phyloP scores from a whole-genome alignment of 192 early-diverging fungal genomes.

The Linnemannia zychae region DNA sequence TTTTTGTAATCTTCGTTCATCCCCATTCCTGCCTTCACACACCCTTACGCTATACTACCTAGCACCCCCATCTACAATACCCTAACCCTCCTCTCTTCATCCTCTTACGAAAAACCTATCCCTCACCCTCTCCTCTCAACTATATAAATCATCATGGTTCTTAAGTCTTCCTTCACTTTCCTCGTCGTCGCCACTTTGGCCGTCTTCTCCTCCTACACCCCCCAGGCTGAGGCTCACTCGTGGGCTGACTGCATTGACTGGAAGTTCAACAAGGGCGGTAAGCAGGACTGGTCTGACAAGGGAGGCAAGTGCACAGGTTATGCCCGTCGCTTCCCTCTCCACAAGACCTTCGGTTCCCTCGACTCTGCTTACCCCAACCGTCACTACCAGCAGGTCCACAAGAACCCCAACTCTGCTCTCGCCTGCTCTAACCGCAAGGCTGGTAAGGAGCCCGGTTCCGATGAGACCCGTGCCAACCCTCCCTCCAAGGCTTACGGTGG shows the following conservation, averaged over 20 bases:
- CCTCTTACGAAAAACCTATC: conserved; percentile 2
- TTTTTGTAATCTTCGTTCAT: conserved; percentile 20
- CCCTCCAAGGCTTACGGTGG: conserved; percentile 32
- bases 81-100: background rate
- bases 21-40: conserved; percentile 12
- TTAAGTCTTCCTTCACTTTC: conserved; percentile 45
- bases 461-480: conserved; percentile 52
- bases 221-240: conserved; percentile 51
- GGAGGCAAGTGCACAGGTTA: conserved; percentile 42
- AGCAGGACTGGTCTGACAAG: conserved; percentile 35
- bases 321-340: conserved; percentile 50
- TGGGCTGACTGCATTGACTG: conserved; percentile 55
- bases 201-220: conserved; percentile 28
- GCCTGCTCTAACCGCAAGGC: conserved; percentile 41
- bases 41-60: conserved; percentile 18
- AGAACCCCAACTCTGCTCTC: conserved; percentile 23
- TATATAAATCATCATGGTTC: conserved; percentile 37
- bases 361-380: conserved; percentile 37
- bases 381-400: conserved; percentile 41
- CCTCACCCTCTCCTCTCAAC: background rate
- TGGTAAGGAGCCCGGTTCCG: conserved; percentile 34
- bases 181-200: conserved; percentile 49
- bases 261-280: conserved; percentile 41
- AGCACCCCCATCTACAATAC: conserved; percentile 5
- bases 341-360: conserved; percentile 36